Evolutionary conservation across 139 green algal species (phyloP).

Genomic region (Tetradesmus obliquus): DNA sequence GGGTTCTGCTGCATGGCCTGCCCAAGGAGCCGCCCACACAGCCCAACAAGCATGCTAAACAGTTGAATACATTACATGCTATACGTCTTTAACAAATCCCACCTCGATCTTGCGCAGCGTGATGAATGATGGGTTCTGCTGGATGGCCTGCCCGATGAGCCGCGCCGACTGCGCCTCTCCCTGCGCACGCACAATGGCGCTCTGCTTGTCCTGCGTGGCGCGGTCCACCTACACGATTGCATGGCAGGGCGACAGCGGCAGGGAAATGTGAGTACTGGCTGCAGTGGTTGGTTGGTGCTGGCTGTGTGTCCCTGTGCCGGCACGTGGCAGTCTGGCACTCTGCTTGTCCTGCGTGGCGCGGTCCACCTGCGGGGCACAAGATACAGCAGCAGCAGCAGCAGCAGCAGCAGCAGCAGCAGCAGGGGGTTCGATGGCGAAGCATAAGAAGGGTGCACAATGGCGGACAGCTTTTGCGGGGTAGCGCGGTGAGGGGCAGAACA

Average conservation of each 20-base stretch:
- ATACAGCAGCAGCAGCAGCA: not conserved
- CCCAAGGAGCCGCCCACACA: conserved; percentile 84
- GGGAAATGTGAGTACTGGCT: not conserved
- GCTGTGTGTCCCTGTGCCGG: conserved; percentile 58
- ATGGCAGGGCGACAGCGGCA: not conserved
- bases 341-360: conserved; percentile 98
- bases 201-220: conserved; percentile 97
- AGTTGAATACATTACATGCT: too few species aligned
- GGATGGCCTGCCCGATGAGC: conserved; percentile 95
- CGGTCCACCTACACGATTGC: conserved; percentile 83
- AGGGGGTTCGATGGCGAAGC: not conserved
- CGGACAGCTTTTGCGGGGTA: too few species aligned
- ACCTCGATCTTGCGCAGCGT: conserved; percentile 95
- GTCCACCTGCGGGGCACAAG: conserved; percentile 65
- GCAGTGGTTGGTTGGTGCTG: not conserved
- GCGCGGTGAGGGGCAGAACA: too few species aligned
- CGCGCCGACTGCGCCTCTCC: conserved; percentile 83
- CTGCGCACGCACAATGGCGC: conserved; percentile 88
- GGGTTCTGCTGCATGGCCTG: conserved; percentile 91
- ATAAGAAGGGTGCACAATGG: too few species aligned
- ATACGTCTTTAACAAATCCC: not conserved
- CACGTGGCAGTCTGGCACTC: conserved; percentile 79
- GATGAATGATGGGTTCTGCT: conserved; percentile 92
- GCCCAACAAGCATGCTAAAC: too few species aligned
- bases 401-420: not conserved